Evolutionary conservation across 2,329 filamentous ascomycete genomes (phyloP), one percentile per base, ranked within the genome.

Genomic region (Alternaria panax): DNA sequence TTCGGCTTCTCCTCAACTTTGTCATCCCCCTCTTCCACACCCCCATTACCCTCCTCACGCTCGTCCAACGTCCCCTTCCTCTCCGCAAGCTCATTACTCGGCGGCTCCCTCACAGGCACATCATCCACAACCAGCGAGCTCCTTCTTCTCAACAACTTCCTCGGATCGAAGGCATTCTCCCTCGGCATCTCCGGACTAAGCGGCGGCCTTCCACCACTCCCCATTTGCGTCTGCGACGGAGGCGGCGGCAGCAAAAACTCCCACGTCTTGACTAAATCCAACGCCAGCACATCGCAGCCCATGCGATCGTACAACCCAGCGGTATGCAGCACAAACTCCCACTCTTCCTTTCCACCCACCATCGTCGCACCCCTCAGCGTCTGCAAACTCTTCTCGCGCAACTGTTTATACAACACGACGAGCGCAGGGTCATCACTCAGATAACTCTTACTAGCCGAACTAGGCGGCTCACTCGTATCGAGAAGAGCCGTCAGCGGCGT

Each of bases 391-490:
- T 90, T 90, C 63, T 90, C 90, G 47, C 93, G 88, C 8, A 99
- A 85, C 69, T 97, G 90, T 25, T 90, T 87, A 77, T 99, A 99
- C 2, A 99, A 81, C 0, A 96, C 87, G 0, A 97, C 88, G 2
- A 97, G 84, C 0, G 92, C 92, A 0, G 95, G 94, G 74, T 99
- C 95, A 68, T 98, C 94, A 0, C 92, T 92, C 2, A 96, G 83
- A 78, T 94, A 97, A 3, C 90, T 86, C 69, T 90, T 92, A 4
- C 91, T 89, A 63, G 90, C 87, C 54, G 93, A 83, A 64, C 89
- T 90, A 0, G 90, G 88, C 1, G 87, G 87, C 57, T 85, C 84
- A 0, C 90, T 88, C 0, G 87, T 90, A 60, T 89, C 87, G 8
- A 95, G 80, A 1, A 97, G 84, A 0, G 87, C 88, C 63, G 91